A percentile compares a stretch with the other conserved stretches of the same genome.
phyloP scores from a whole-genome alignment of 2,329 filamentous ascomycete genomes.

The Colletotrichum sp. region DNA sequence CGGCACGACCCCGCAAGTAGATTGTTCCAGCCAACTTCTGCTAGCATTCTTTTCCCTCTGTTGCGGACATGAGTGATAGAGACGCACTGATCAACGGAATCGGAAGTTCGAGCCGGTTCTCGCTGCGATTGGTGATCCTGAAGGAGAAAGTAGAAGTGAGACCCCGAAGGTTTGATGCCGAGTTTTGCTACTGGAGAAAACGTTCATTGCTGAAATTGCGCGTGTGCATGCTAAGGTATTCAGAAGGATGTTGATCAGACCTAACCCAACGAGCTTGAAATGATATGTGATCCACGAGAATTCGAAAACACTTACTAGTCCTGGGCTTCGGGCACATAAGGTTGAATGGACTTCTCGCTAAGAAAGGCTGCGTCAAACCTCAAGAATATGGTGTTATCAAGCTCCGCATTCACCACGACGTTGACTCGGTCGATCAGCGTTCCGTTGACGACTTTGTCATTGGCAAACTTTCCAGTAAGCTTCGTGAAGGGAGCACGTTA shows the following conservation, averaged over 20 bases:
- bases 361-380: too few species aligned
- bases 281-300: too few species aligned
- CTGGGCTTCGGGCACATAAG: too few species aligned
- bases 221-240: not conserved
- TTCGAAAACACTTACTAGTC: too few species aligned
- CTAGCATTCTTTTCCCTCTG: not conserved
- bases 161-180: rapidly evolving
- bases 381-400: too few species aligned
- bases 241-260: not conserved
- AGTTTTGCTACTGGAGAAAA: not conserved
- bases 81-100: rapidly evolving
- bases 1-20: not conserved
- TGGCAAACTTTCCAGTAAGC: too few species aligned
- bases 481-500: too few species aligned
- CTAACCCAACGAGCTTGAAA: not conserved
- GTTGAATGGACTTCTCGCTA: too few species aligned
- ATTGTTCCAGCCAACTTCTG: not conserved
- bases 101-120: not conserved
- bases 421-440: too few species aligned
- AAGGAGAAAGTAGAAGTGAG: not conserved
- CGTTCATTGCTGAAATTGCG: not conserved
- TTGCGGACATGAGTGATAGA: not conserved
- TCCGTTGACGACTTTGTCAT: too few species aligned
- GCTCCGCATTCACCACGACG: too few species aligned
- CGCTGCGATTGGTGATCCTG: not conserved